These are phyloP conservation scores for Starmera dryadoides DNA, from an alignment of 805 yeast species.

Conservation along the genomic window DNA sequence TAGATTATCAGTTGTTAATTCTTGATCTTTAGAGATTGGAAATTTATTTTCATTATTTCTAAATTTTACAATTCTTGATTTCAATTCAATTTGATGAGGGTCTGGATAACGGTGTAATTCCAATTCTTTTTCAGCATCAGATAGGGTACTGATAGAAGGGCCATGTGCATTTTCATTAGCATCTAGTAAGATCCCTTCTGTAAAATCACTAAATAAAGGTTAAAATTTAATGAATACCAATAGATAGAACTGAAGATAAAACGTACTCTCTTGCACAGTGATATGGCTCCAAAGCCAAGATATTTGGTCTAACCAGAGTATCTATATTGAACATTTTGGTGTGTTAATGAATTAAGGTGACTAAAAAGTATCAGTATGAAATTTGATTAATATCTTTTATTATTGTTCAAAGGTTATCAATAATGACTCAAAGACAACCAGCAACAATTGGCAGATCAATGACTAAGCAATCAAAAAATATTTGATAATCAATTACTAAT, in stretches of 20 bases:
- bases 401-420: no score
- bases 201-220: slow-evolving; percentile 60
- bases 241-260: neutral
- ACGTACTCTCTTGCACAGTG: slow-evolving; percentile 85
- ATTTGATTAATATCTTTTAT: no score
- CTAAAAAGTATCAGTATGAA: neutral
- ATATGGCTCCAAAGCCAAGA: slow-evolving; percentile 77
- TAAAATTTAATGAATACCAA: neutral
- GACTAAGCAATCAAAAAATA: no score
- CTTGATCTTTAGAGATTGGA: slow-evolving; percentile 16
- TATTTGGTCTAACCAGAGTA: slow-evolving; percentile 76
- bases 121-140: slow-evolving; percentile 36
- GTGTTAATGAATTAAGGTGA: neutral
- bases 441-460: no score
- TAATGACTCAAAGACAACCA: no score
- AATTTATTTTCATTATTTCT: slow-evolving; percentile 45
- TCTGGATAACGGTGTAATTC: slow-evolving; percentile 92
- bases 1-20: slow-evolving; percentile 55
- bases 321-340: slow-evolving; percentile 35
- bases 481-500: no score
- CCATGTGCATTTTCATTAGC: slow-evolving; percentile 97
- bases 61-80: slow-evolving; percentile 60
- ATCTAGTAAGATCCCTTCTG: slow-evolving; percentile 80
- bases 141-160: slow-evolving; percentile 51
- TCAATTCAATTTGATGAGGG: slow-evolving; percentile 82